phyloP scores from a whole-genome alignment of 1,284 basidiomycete species.

The Cutaneotrichosporon sp. region DNA sequence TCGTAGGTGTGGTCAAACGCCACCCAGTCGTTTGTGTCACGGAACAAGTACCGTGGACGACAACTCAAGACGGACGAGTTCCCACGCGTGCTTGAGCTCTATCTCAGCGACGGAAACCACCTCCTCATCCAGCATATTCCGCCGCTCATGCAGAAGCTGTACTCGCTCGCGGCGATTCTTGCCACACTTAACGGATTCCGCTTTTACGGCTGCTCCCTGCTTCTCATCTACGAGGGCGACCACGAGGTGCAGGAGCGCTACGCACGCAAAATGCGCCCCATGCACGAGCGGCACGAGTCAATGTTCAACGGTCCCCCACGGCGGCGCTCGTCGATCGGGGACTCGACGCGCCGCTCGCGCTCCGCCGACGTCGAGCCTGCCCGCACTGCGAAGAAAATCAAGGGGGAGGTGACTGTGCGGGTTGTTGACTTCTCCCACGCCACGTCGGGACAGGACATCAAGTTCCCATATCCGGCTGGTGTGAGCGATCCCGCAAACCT shows the following conservation, averaged over 20 bases:
- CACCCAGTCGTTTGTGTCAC: conserved; percentile 76
- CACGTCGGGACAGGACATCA: conserved; percentile 89
- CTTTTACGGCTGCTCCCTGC: conserved; percentile 94
- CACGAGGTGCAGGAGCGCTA: conserved; percentile 67
- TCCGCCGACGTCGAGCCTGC: conserved; percentile 10
- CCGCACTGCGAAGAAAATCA: conserved; percentile 52
- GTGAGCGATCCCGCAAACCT: conserved; percentile 44
- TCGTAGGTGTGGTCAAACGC: conserved; percentile 80
- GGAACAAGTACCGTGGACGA: conserved; percentile 95
- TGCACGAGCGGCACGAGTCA: conserved; percentile 10
- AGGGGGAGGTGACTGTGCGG: conserved; percentile 90
- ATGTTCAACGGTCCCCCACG: background rate
- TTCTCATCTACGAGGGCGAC: conserved; percentile 98
- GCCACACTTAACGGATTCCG: conserved; percentile 83
- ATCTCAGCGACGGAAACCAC: conserved; percentile 77
- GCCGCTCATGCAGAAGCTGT: conserved; percentile 81
- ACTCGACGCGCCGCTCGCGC: conserved; percentile 11
- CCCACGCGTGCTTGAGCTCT: conserved; percentile 69
- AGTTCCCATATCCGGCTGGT: conserved; percentile 51
- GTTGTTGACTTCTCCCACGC: conserved; percentile 99
- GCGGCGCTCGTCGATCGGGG: conserved; percentile 2
- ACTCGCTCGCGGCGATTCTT: conserved; percentile 87
- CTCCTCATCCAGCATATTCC: conserved; percentile 91
- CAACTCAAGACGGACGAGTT: conserved; percentile 84
- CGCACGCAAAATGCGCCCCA: conserved; percentile 10